Base-by-base conservation (phyloP, 2,329 filamentous ascomycete species). In the Zymoseptoria pseudotritici region DNA sequence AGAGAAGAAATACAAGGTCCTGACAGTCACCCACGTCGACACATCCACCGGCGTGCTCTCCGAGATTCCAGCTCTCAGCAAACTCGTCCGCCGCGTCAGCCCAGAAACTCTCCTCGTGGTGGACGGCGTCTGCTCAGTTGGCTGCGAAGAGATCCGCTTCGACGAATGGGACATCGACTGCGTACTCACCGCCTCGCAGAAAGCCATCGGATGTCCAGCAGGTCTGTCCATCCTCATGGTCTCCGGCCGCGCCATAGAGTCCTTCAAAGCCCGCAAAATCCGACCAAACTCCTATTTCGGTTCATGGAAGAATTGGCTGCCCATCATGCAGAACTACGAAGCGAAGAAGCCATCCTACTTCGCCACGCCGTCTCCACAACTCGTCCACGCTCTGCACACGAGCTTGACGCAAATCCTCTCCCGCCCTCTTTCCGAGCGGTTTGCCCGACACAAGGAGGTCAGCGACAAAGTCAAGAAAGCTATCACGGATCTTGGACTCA, bases 261-360 rank as follows among this genome's bases (percentile, higher is more conserved):
- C 80, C 10, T 89, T 95, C 76, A 85, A 93, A 76, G 83, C 81
- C 69, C 85, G 94, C 73, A 93, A 93, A 80, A 87, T 86, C 10
- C 88, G 88, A 11, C 90, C 92, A 1, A 83, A 86, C 20, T 89
- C 91, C 21, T 99, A 97, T 83, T 99, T 97, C 76, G 92, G 90
- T 58, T 96, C 90, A 11, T 90, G 97, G 82, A 92, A 91, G 82
- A 97, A 97, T 78, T 99, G 94, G 94, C 80, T 92, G 59, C 93
- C 93, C 10, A 88, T 99, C 76, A 97, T 99, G 93, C 86, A 94
- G 79, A 97, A 97, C 79, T 99, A 99, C 77, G 94, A 99, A 79
- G 90, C 91, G 65, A 91, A 92, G 81, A 99, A 97, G 80, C 86
- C 94, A 46, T 96, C 91, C 2, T 99, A 99, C 81, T 99, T 99